Evolutionary conservation across 1,284 basidiomycete genomes (phyloP).

Genomic region (Pholiota adiposa): DNA sequence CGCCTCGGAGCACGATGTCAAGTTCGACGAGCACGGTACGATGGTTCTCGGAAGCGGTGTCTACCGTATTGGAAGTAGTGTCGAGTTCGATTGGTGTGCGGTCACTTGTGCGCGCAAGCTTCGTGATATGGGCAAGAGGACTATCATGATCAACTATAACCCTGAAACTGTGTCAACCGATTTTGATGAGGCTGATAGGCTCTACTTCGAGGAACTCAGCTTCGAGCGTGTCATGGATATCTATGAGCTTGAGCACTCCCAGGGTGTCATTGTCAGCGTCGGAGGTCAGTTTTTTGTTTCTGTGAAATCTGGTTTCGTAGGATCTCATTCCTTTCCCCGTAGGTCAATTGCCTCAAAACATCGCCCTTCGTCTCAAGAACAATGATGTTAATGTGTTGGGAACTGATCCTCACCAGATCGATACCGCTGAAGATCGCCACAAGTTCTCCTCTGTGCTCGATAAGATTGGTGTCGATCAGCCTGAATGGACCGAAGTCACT

Average conservation of each 20-base stretch:
- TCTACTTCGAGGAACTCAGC: conserved; percentile 99
- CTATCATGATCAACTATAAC: conserved; percentile 99
- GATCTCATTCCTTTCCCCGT: conserved; percentile 4
- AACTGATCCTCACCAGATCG: conserved; percentile 94
- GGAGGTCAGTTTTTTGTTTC: conserved; percentile 66
- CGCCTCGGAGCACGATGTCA: conserved; percentile 93
- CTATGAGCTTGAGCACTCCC: conserved; percentile 93
- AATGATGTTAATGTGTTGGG: conserved; percentile 93
- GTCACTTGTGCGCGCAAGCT: conserved; percentile 96
- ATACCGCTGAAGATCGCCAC: conserved; percentile 98
- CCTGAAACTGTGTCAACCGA: conserved; percentile 99
- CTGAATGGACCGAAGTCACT: conserved; percentile 93
- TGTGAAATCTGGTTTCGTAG: background rate
- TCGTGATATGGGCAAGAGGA: conserved; percentile 90
- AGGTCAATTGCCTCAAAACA: conserved; percentile 98
- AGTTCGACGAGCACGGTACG: conserved; percentile 95
- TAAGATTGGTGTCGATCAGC: conserved; percentile 95
- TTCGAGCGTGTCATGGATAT: conserved; percentile 99
- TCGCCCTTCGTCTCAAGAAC: conserved; percentile 93
- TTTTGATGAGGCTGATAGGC: conserved; percentile 97
- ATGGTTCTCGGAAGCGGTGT: conserved; percentile 99
- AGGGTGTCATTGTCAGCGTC: conserved; percentile 95
- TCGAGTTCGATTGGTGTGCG: conserved; percentile 99
- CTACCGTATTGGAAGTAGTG: conserved; percentile 97
- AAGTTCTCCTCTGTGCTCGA: conserved; percentile 98